Evolutionary conservation across 306 rosid species (phyloP).

Genomic region (Malus asiatica): DNA sequence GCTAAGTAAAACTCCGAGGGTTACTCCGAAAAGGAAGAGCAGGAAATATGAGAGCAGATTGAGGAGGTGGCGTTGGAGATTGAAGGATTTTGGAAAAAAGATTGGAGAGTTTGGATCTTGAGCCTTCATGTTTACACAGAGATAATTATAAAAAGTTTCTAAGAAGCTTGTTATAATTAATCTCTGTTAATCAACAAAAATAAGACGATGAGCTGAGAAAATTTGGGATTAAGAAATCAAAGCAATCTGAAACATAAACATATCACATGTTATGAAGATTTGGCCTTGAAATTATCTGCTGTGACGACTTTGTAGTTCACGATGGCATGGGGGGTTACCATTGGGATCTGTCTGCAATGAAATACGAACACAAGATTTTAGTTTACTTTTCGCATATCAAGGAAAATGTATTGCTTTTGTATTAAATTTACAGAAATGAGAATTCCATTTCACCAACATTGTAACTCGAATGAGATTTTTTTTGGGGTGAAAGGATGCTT

Average conservation of each 20-base stretch:
- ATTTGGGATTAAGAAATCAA: background rate
- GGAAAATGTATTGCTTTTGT: background rate
- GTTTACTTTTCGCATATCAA: background rate
- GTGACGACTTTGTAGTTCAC: background rate
- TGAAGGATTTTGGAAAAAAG: slow-evolving; percentile 33
- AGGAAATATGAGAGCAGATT: slow-evolving; percentile 31
- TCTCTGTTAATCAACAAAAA: background rate
- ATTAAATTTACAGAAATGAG: too few relatives aligned
- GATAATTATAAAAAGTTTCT: background rate
- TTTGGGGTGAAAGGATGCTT: too few relatives aligned
- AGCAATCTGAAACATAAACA: background rate
- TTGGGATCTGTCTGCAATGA: background rate
- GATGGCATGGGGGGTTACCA: background rate
- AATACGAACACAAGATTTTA: background rate
- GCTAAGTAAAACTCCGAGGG: slow-evolving; percentile 45
- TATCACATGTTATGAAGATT: background rate
- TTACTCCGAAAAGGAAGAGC: slow-evolving; percentile 48
- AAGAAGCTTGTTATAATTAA: background rate
- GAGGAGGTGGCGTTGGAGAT: slow-evolving; percentile 31
- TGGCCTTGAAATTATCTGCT: background rate
- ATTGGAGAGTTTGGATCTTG: slow-evolving; percentile 14
- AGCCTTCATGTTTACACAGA: background rate
- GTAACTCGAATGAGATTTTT: too few relatives aligned
- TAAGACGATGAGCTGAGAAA: background rate
- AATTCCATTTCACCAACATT: too few relatives aligned